Percentiles rank a stretch among this genome's conserved stretches.
Evolutionary conservation across 257 asterid species (phyloP).

Genomic region (Ilex aquifolium): DNA sequence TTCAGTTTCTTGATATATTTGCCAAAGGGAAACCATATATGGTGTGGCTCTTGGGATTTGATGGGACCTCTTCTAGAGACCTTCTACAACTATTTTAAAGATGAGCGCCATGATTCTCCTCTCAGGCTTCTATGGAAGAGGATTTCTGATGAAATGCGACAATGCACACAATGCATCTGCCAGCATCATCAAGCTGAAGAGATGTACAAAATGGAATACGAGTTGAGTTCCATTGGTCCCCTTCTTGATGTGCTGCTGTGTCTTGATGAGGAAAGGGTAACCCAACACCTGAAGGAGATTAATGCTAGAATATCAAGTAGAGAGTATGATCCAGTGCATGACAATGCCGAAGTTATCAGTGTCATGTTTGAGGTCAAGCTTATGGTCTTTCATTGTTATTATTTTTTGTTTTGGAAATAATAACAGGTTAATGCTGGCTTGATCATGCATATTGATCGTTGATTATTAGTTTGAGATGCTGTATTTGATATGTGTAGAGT

Average conservation of each 20-base stretch:
- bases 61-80: constrained; percentile 98
- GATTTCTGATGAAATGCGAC: constrained; percentile 61
- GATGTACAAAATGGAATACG: constrained; percentile 65
- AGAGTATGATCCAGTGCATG: constrained; percentile 46
- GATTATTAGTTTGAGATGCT: too few relatives aligned
- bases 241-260: constrained; percentile 67
- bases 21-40: constrained; percentile 64
- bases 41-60: constrained; percentile 85
- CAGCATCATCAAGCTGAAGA: constrained; percentile 95
- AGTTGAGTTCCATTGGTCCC: constrained; percentile 62
- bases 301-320: constrained; percentile 54
- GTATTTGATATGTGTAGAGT: too few relatives aligned
- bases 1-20: constrained; percentile 63
- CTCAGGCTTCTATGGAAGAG: constrained; percentile 70
- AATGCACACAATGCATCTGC: constrained; percentile 73
- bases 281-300: constrained; percentile 63
- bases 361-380: constrained; percentile 79
- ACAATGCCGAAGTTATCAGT: constrained; percentile 69
- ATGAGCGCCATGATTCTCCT: constrained; percentile 63
- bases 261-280: constrained; percentile 87
- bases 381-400: not conserved
- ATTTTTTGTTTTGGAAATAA: not conserved
- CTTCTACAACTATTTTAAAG: constrained; percentile 72
- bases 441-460: too few relatives aligned
- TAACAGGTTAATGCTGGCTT: too few relatives aligned